Percentiles rank a stretch among this genome's conserved stretches.
Conservation (phyloP, 495 filamentous ascomycete species). For the Podospora pseudocomata region DNA sequence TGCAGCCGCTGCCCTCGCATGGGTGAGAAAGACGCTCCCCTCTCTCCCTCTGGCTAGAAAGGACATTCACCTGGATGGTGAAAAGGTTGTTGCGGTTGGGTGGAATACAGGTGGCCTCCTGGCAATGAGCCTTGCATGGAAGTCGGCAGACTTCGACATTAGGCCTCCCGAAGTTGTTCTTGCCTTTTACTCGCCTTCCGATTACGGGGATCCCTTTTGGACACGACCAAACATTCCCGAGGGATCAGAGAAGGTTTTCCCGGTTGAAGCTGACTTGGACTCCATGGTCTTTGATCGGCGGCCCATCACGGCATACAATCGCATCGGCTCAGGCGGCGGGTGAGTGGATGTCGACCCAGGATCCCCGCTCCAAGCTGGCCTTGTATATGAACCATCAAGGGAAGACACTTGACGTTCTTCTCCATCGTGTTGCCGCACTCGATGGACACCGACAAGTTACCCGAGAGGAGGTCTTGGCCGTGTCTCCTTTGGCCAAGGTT, state of each 20-base stretch:
- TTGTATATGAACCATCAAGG: slow-evolving; percentile 2
- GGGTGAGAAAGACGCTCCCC: slow-evolving; percentile 30
- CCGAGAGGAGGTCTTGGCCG: background rate
- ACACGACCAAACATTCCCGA: background rate
- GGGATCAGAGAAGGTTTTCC: background rate
- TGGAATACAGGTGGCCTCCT: slow-evolving; percentile 58
- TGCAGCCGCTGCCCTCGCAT: too few species aligned
- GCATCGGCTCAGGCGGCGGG: background rate
- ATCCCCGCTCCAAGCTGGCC: background rate
- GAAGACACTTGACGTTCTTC: background rate
- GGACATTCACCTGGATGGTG: slow-evolving; percentile 35
- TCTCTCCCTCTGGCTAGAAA: background rate
- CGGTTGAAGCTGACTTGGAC: background rate
- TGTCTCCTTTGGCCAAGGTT: background rate
- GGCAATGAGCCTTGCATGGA: slow-evolving; percentile 49
- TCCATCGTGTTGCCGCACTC: background rate
- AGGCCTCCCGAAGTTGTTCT: slow-evolving; percentile 47
- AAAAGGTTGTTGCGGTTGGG: slow-evolving; percentile 47
- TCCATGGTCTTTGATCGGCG: background rate
- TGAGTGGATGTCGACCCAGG: background rate
- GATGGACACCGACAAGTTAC: background rate
- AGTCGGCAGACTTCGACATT: slow-evolving; percentile 28
- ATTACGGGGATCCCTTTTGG: slow-evolving; percentile 34
- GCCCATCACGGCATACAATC: slow-evolving; percentile 1
- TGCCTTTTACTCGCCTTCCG: slow-evolving; percentile 51